A percentile compares a stretch with the other conserved stretches of the same genome.
phyloP scores from a whole-genome alignment of 176 grass and related monocot genomes.

The Avena sativa region DNA sequence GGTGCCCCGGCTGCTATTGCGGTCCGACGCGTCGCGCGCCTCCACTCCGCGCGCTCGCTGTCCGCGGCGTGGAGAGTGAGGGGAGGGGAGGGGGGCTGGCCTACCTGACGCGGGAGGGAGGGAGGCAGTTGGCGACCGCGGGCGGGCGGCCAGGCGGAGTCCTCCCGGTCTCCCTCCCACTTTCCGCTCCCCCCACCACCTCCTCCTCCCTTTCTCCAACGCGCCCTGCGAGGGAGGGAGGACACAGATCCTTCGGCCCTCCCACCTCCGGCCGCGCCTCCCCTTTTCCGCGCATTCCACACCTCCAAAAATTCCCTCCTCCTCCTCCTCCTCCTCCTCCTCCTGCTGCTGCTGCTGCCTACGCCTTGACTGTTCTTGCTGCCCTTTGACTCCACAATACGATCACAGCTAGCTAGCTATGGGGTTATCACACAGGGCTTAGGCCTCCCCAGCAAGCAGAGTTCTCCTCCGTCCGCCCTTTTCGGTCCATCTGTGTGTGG shows the following conservation, averaged over 20 bases:
- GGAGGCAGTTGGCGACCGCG: constrained; percentile 30
- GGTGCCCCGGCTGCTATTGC: constrained; percentile 35
- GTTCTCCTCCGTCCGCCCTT: background rate
- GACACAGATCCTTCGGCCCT: background rate
- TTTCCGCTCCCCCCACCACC: constrained; percentile 37
- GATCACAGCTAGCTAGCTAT: background rate
- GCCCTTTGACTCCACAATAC: background rate
- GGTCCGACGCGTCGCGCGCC: constrained; percentile 58
- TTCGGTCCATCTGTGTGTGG: too few species aligned
- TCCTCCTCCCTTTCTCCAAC: constrained; percentile 11
- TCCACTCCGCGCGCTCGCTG: constrained; percentile 37
- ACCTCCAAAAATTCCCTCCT: background rate
- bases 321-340: too few species aligned
- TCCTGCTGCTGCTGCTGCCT: background rate
- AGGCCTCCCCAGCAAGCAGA: background rate
- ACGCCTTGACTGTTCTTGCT: constrained; percentile 36
- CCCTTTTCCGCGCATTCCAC: background rate
- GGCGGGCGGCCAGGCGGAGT: background rate
- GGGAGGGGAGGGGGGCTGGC: background rate
- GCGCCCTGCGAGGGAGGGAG: background rate
- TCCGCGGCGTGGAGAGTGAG: background rate
- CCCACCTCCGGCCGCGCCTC: background rate
- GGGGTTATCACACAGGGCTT: background rate
- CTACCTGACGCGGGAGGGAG: constrained; percentile 1
- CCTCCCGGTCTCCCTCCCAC: constrained; percentile 33